These are phyloP conservation scores for Incumbomyces lentus DNA, from an alignment of 2,329 filamentous ascomycete species.

Conservation along the genomic window DNA sequence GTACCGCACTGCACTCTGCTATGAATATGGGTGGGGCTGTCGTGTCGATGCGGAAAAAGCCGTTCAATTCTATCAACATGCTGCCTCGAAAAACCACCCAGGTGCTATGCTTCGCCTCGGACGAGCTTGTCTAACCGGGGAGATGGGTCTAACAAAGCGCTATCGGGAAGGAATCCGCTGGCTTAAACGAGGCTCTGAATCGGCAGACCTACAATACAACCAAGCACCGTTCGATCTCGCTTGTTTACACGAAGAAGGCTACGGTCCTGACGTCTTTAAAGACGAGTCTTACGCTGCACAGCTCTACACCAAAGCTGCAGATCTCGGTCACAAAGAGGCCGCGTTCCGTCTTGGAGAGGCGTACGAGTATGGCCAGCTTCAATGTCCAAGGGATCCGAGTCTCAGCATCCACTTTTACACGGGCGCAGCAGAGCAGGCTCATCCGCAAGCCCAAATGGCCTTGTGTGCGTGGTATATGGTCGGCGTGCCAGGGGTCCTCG, in stretches of 20 bases:
- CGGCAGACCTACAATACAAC: slow-evolving; percentile 86
- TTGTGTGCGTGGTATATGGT: slow-evolving; percentile 98
- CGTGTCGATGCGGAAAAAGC: slow-evolving; percentile 83
- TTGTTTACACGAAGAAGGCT: slow-evolving; percentile 81
- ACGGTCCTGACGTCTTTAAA: slow-evolving; percentile 84
- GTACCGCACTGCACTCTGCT: slow-evolving; percentile 86
- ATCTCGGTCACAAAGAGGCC: slow-evolving; percentile 78
- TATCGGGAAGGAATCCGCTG: slow-evolving; percentile 92
- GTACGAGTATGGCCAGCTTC: slow-evolving; percentile 83
- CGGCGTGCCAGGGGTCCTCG: slow-evolving; percentile 79
- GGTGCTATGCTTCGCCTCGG: slow-evolving; percentile 89
- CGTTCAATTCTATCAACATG: slow-evolving; percentile 81
- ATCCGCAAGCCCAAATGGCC: slow-evolving; percentile 91
- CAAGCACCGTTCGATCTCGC: slow-evolving; percentile 84
- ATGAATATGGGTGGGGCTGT: slow-evolving; percentile 97
- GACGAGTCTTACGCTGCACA: slow-evolving; percentile 87
- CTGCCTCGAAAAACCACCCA: slow-evolving; percentile 87
- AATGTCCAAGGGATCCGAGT: slow-evolving; percentile 81
- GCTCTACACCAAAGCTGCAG: slow-evolving; percentile 86
- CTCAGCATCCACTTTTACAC: slow-evolving; percentile 98
- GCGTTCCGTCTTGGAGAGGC: slow-evolving; percentile 87
- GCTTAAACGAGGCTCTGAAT: slow-evolving; percentile 86
- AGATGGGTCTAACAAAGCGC: slow-evolving; percentile 71
- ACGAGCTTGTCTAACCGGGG: slow-evolving; percentile 77
- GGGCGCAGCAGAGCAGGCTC: slow-evolving; percentile 71